A percentile compares a stretch with the other conserved stretches of the same genome.
These are phyloP conservation scores for Epichloe baconii DNA, from an alignment of 2,329 filamentous ascomycete genomes.

Conservation along the genomic window DNA sequence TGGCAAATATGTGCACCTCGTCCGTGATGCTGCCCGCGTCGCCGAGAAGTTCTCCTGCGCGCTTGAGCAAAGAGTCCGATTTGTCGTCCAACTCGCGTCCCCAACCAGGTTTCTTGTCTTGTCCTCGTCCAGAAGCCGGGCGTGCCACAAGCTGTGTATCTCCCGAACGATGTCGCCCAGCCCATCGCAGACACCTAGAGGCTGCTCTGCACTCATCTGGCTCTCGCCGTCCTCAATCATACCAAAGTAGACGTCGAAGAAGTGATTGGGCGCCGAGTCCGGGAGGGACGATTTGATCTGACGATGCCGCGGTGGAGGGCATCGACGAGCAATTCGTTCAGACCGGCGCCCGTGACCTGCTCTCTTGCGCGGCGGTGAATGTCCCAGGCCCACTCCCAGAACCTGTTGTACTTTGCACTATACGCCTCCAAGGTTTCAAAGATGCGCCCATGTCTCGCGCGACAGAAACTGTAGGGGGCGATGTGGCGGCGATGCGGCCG, in stretches of 20 bases:
- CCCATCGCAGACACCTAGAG: conserved; percentile 2
- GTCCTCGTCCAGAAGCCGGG: not conserved
- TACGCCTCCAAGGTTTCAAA: conserved; percentile 6
- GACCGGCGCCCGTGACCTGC: conserved; percentile 5
- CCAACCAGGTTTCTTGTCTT: conserved; percentile 6
- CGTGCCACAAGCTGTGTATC: conserved; percentile 5
- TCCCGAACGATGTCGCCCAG: not conserved
- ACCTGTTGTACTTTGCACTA: not conserved
- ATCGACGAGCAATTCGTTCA: conserved; percentile 3
- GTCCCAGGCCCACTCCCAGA: conserved; percentile 7
- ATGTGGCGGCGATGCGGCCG: conserved; percentile 5
- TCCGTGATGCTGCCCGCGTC: not conserved
- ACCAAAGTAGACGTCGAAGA: conserved; percentile 3
- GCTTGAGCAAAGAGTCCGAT: conserved; percentile 2
- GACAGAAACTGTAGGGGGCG: conserved; percentile 6
- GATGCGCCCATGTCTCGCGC: conserved; percentile 6
- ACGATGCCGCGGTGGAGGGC: not conserved
- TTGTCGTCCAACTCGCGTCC: conserved; percentile 2
- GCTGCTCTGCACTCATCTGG: not conserved
- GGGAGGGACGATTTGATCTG: not conserved
- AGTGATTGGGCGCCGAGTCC: not conserved
- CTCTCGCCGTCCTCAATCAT: conserved; percentile 2
- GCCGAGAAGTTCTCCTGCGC: conserved; percentile 4
- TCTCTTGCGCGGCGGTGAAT: conserved; percentile 1
- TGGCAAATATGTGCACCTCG: conserved; percentile 6